These are phyloP conservation scores for Haplographium delicatum DNA, from an alignment of 495 filamentous ascomycete species.

Conservation along the genomic window DNA sequence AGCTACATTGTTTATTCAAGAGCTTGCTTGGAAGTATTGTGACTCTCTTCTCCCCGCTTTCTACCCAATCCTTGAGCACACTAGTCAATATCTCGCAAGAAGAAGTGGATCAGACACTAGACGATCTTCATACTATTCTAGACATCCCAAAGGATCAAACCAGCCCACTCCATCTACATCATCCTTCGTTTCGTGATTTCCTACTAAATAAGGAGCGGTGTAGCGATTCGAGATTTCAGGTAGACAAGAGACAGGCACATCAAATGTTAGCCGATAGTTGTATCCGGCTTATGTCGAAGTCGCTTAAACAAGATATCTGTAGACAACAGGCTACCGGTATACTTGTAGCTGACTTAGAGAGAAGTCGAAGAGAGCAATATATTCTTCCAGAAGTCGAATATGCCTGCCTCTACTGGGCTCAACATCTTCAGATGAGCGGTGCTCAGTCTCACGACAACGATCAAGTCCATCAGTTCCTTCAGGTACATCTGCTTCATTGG, in stretches of 20 bases:
- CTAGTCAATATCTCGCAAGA: not conserved
- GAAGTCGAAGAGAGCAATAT: not conserved
- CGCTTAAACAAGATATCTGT: conserved; percentile 1
- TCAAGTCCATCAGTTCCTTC: not conserved
- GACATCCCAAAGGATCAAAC: conserved; percentile 5
- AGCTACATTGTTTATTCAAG: not conserved
- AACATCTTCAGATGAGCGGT: too few relatives aligned
- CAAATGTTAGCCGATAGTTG: conserved; percentile 18
- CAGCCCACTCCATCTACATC: not conserved
- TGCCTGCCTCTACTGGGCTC: conserved; percentile 5
- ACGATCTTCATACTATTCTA: conserved; percentile 2
- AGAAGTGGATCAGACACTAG: not conserved
- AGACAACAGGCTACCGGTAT: not conserved
- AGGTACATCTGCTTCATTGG: not conserved
- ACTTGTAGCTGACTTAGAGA: not conserved
- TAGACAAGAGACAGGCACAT: conserved; percentile 21
- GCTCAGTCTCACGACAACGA: not conserved
- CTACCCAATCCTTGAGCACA: not conserved
- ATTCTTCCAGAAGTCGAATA: not conserved
- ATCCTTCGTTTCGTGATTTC: conserved; percentile 10
- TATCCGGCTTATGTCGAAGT: conserved; percentile 19
- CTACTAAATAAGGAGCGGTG: conserved; percentile 18
- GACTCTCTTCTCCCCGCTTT: not conserved
- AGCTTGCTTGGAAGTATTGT: not conserved
- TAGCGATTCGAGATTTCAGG: conserved; percentile 18